A percentile compares a stretch with the other conserved stretches of the same genome.
Evolutionary conservation across 148 eudicot genomes (phyloP).

Genomic region (Spergularia marina): DNA sequence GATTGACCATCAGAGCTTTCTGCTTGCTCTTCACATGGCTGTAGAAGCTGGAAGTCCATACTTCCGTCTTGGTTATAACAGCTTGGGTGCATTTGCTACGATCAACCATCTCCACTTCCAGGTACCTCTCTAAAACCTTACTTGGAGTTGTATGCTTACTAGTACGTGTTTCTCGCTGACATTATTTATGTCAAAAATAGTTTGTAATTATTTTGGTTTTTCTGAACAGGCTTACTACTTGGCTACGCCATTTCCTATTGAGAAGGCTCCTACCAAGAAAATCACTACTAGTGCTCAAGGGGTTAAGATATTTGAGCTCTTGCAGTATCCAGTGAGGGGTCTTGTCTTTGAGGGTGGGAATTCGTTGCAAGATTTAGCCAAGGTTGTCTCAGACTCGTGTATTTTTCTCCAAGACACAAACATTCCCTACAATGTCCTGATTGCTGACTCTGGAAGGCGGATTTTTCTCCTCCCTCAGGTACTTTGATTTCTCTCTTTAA

Average conservation of each 20-base stretch:
- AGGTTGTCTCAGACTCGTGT: conserved; percentile 66
- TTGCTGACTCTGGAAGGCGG: conserved; percentile 74
- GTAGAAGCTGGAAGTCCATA: conserved; percentile 77
- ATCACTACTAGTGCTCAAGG: conserved; percentile 39
- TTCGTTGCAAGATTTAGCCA: conserved; percentile 48
- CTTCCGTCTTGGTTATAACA: conserved; percentile 89
- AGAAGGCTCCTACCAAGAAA: conserved; percentile 66
- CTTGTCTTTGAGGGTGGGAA: conserved; percentile 80
- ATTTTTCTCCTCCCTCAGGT: conserved; percentile 90
- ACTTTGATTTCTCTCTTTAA: neutral
- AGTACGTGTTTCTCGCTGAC: neutral
- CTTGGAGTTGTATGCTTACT: neutral
- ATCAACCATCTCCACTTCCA: conserved; percentile 96
- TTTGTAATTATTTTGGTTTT: neutral
- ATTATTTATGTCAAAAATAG: neutral
- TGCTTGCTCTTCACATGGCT: conserved; percentile 87
- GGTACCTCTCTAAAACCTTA: conserved; percentile 31
- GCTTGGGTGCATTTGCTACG: conserved; percentile 97
- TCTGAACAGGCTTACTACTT: conserved; percentile 76
- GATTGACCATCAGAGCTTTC: conserved; percentile 70
- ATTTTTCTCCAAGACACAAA: conserved; percentile 79
- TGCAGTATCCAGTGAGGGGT: conserved; percentile 75
- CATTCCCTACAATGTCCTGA: conserved; percentile 81
- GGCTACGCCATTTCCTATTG: conserved; percentile 71
- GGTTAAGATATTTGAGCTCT: conserved; percentile 53